phyloP scores from a whole-genome alignment of 169 alveolate genomes.

The Eimeria praecox region DNA sequence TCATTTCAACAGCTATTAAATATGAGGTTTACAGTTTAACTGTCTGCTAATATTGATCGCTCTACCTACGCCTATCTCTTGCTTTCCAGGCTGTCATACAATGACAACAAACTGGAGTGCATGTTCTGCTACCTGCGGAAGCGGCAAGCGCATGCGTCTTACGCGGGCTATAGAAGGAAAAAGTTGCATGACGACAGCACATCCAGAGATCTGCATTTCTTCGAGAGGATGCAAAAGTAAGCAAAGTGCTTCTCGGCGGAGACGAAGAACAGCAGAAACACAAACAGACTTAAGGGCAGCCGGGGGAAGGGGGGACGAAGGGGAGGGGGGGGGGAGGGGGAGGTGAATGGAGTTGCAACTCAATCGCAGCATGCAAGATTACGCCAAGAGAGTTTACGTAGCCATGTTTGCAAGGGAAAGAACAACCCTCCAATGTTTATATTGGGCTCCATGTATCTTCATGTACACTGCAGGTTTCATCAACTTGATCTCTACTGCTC shows the following conservation, averaged over 20 bases:
- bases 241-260: background rate
- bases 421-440: background rate
- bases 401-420: background rate
- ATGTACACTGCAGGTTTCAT: background rate
- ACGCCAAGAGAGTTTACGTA: background rate
- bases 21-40: too few relatives aligned
- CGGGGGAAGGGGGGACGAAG: too few relatives aligned
- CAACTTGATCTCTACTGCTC: background rate
- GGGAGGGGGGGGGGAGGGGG: too few relatives aligned
- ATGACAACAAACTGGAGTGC: constrained; percentile 25
- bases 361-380: too few relatives aligned
- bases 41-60: background rate
- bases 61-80: background rate
- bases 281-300: too few relatives aligned
- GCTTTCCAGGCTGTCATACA: constrained; percentile 27
- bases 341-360: too few relatives aligned
- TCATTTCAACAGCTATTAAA: too few relatives aligned
- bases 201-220: background rate
- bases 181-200: background rate
- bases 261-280: too few relatives aligned
- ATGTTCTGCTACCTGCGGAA: background rate
- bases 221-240: constrained; percentile 4
- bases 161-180: background rate
- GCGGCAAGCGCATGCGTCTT: background rate
- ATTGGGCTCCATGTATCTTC: background rate